Evolutionary conservation across 2,329 filamentous ascomycete genomes (phyloP).

Genomic region (Parascedosporium putredinis): DNA sequence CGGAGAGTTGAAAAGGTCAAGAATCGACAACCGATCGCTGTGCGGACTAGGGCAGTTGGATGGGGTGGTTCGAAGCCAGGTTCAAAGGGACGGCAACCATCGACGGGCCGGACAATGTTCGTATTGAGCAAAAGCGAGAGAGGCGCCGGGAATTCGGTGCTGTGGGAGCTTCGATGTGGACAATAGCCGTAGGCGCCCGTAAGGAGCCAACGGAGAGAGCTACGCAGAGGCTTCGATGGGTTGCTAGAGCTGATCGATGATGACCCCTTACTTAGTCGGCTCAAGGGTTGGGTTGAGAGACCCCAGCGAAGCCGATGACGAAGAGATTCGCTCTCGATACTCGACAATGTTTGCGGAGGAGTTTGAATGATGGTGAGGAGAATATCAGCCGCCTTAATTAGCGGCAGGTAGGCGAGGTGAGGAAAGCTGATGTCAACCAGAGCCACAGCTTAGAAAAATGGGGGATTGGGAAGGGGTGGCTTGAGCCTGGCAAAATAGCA

Average conservation of each 20-base stretch:
- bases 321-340: neutral
- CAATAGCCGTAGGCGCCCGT: neutral
- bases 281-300: neutral
- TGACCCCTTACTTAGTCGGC: neutral
- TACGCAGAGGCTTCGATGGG: too few species aligned
- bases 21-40: neutral
- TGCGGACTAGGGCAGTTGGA: too few species aligned
- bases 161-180: neutral
- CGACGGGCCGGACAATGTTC: neutral
- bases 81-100: neutral
- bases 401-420: neutral
- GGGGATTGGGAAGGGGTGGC: neutral
- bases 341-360: neutral
- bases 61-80: too few species aligned
- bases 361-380: neutral
- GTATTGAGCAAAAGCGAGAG: neutral
- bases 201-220: too few species aligned
- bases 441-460: neutral
- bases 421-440: neutral
- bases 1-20: neutral
- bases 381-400: slow-evolving; percentile 2
- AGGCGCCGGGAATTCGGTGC: neutral
- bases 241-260: neutral
- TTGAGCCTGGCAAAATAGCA: neutral
- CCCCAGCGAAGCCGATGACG: neutral